A percentile compares a stretch with the other conserved stretches of the same genome.
Conservation (phyloP, 108 stramenopile genomes). For the Poteriospumella lacustris region DNA sequence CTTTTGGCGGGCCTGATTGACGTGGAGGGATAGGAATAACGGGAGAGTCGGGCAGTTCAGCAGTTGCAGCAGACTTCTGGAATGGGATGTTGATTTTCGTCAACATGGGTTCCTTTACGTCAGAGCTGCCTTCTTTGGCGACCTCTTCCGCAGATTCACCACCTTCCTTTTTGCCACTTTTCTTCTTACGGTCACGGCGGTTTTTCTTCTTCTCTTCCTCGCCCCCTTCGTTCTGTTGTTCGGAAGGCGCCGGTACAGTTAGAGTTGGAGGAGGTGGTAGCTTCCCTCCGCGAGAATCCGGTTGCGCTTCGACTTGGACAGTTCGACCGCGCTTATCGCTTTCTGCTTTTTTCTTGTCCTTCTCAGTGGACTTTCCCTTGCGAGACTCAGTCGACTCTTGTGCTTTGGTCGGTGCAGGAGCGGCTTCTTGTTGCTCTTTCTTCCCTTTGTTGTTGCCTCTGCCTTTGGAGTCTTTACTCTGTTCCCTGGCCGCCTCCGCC, state of each 20-base stretch:
- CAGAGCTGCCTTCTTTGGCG: neutral
- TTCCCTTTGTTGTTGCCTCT: no score
- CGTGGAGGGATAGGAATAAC: neutral
- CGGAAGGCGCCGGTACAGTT: neutral
- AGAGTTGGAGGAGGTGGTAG: neutral
- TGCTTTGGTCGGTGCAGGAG: no score
- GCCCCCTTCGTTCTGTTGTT: neutral
- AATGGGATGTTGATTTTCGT: neutral
- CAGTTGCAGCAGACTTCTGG: neutral
- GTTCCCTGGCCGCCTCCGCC: no score
- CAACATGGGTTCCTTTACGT: neutral
- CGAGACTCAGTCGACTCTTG: no score
- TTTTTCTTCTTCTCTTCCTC: neutral
- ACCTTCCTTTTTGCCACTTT: no score
- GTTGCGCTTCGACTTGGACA: no score
- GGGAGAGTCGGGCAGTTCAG: neutral
- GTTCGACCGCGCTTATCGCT: no score
- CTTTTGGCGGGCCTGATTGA: no score
- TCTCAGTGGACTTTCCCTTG: no score
- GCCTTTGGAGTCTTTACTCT: no score
- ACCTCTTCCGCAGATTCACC: neutral
- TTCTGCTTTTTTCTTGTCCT: no score
- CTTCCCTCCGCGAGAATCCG: neutral
- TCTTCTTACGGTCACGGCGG: neutral
- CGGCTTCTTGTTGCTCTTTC: no score